Base-by-base conservation (phyloP, 225 moss, liverwort and hornwort genomes). In the Marchantia paleacea region DNA sequence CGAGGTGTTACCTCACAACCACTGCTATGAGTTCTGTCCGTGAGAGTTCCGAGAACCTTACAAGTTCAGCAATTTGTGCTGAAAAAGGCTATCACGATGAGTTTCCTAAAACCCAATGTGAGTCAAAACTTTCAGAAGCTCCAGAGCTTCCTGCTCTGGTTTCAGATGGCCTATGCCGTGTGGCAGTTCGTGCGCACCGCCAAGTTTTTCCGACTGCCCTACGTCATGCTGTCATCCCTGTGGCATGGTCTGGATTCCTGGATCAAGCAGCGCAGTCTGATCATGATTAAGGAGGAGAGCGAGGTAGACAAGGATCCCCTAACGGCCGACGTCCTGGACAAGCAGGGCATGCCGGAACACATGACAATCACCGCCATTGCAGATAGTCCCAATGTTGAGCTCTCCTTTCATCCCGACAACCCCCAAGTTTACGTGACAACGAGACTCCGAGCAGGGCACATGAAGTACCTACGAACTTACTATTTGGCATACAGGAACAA, bases 111-210 rank as follows among this genome's bases (percentile, higher is more conserved):
- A 39, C 39, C 39, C 39, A 39, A 39, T 39, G 2, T 39, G 39
- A 39, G 39, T 39, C 39, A 2, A 5, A 39, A 2, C 39, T 39
- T 39, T 39, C 39, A 39, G 39, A 39, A 39, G 39, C 3, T 39
- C 39, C 62, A 62, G 62, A n/a, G 62, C 62, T 62, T 76, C 25
- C 12, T 76, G 55, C 78, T 83, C 75, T 79, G 77, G 86, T 83
- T 90, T 53, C 89, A 90, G 79, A 12, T 85, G 81, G 82, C 75
- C 3, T 90, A 89, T 25, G 64, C 89, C 0, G 39, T 90, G 0
- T 90, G 90, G 90, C 88, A 89, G 61, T 91, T 91, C 80, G 3
- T 89, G 13, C 82, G 89, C 7, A 82, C 83, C 0, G 87, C 90
- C 9, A 89, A 91, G 70, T 91, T 89, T 63, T 89, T 85, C 58